Evolutionary conservation across 148 eudicot species (phyloP).

Genomic region (Heliamphora exappendiculata): DNA sequence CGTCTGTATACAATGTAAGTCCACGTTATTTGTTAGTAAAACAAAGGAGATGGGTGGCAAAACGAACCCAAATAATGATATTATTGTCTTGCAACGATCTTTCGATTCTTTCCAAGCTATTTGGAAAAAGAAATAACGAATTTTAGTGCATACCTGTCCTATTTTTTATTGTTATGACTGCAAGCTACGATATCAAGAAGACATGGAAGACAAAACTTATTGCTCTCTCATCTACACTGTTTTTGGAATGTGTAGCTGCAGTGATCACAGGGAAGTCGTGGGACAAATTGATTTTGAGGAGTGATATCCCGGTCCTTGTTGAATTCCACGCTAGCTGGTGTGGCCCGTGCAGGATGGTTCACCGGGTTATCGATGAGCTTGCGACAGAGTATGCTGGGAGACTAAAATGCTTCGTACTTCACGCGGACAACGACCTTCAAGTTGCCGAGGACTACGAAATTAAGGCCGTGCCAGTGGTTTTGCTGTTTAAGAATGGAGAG

Average conservation of each 20-base stretch:
- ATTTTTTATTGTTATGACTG: neutral
- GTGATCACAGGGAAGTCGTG: slow-evolving; percentile 65
- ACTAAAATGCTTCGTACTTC: slow-evolving; percentile 54
- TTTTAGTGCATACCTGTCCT: neutral
- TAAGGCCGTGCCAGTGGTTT: slow-evolving; percentile 85
- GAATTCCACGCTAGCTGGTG: slow-evolving; percentile 95
- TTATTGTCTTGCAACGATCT: neutral
- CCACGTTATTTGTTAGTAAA: neutral
- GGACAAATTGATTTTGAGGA: slow-evolving; percentile 60
- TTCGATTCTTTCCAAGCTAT: neutral
- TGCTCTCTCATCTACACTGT: neutral
- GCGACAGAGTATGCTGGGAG: slow-evolving; percentile 64
- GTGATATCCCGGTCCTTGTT: slow-evolving; percentile 70
- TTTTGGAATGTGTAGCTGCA: slow-evolving; percentile 40
- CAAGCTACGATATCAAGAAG: neutral
- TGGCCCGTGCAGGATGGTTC: slow-evolving; percentile 98
- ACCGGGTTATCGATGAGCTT: slow-evolving; percentile 86
- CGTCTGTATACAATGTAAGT: neutral
- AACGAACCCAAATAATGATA: neutral
- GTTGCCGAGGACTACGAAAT: slow-evolving; percentile 66
- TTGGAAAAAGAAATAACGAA: neutral
- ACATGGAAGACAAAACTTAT: neutral
- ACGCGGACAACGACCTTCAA: slow-evolving; percentile 48
- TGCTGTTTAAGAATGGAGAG: slow-evolving; percentile 81
- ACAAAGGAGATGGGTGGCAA: neutral